These are phyloP conservation scores for Mycosphaerella arachidis DNA, from an alignment of 2,329 filamentous ascomycete genomes.

Conservation along the genomic window DNA sequence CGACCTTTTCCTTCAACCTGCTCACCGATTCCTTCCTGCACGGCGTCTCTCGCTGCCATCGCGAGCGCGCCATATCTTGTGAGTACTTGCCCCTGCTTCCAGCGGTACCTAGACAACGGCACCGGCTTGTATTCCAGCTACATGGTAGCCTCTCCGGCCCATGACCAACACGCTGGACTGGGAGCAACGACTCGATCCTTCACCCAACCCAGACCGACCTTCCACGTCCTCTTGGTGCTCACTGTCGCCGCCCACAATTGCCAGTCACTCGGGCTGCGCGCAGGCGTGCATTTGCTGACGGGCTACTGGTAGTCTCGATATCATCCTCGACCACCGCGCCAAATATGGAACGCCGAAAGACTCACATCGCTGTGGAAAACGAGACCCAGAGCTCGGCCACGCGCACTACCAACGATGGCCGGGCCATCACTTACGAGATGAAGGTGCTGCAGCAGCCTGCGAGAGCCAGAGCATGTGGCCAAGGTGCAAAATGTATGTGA, in stretches of 20 bases:
- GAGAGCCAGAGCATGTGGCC: conserved; percentile 89
- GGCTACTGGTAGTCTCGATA: not conserved
- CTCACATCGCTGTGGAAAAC: conserved; percentile 49
- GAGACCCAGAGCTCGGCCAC: conserved; percentile 51
- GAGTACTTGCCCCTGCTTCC: conserved; percentile 8
- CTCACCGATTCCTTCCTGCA: too few relatives aligned
- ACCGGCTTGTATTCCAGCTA: not conserved
- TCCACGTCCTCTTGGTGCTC: not conserved
- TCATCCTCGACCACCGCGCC: conserved; percentile 6
- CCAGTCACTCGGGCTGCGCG: not conserved
- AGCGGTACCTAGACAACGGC: conserved; percentile 2
- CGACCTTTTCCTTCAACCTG: too few relatives aligned
- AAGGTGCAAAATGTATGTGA: conserved; percentile 82
- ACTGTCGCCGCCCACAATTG: conserved; percentile 2
- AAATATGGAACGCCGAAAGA: not conserved
- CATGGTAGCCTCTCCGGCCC: not conserved
- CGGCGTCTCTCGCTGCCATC: too few relatives aligned
- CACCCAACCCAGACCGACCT: conserved; percentile 1
- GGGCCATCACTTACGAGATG: conserved; percentile 74
- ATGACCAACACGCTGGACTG: conserved; percentile 14
- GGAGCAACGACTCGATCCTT: conserved; percentile 5
- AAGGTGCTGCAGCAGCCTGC: conserved; percentile 90
- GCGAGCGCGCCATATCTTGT: not conserved
- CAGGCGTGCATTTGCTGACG: not conserved
- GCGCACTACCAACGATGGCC: conserved; percentile 67